These are phyloP conservation scores for Apiotrichum mycotoxinovorans DNA, from an alignment of 1,284 basidiomycete species.

Conservation along the genomic window DNA sequence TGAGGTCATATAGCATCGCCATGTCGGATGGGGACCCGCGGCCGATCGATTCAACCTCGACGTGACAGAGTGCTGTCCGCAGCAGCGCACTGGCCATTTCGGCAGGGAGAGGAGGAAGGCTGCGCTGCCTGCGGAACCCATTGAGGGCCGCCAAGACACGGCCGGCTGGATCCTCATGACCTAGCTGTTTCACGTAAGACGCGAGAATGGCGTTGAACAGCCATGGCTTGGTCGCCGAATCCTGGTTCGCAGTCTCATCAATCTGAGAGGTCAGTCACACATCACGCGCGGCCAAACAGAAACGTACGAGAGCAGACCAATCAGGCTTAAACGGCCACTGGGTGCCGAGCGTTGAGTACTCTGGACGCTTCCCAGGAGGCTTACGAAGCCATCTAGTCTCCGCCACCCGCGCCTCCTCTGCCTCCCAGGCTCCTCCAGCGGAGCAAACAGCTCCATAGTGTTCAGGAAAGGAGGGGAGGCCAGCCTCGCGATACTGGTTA, in stretches of 20 bases:
- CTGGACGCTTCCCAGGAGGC: slow-evolving; percentile 77
- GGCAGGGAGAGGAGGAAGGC: slow-evolving; percentile 51
- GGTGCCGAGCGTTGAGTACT: slow-evolving; percentile 64
- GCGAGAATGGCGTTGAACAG: slow-evolving; percentile 57
- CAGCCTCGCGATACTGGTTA: slow-evolving; percentile 74
- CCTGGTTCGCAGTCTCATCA: slow-evolving; percentile 43
- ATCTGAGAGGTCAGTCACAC: background rate
- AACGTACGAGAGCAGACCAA: slow-evolving; percentile 62
- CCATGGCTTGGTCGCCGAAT: slow-evolving; percentile 56
- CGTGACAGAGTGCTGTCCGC: slow-evolving; percentile 61
- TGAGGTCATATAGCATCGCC: slow-evolving; percentile 64
- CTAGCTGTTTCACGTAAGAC: slow-evolving; percentile 10
- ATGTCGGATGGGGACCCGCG: slow-evolving; percentile 71
- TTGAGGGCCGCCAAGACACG: slow-evolving; percentile 60
- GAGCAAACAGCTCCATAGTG: slow-evolving; percentile 62
- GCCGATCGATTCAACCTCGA: slow-evolving; percentile 60
- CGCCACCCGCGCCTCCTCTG: slow-evolving; percentile 54
- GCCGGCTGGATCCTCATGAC: slow-evolving; percentile 14
- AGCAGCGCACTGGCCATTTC: slow-evolving; percentile 54
- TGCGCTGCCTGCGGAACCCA: slow-evolving; percentile 58
- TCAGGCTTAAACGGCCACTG: slow-evolving; percentile 69
- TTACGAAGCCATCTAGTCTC: slow-evolving; percentile 67
- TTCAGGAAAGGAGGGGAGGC: slow-evolving; percentile 68
- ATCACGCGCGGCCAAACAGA: background rate
- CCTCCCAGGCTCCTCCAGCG: slow-evolving; percentile 57